Conservation (phyloP, 176 grass and related monocot genomes). For the Triticum monococcum region DNA sequence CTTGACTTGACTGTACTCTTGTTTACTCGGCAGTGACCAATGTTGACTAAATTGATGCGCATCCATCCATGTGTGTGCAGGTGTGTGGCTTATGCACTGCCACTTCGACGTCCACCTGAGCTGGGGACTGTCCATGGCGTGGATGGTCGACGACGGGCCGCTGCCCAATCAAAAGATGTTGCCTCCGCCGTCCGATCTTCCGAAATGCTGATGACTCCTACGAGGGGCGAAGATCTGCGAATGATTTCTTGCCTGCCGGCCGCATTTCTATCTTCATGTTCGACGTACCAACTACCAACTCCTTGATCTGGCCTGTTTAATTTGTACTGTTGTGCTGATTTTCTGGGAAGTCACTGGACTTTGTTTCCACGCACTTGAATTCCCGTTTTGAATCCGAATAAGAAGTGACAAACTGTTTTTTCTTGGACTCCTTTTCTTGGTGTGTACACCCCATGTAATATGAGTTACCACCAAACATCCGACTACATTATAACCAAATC, state of each 20-base stretch:
- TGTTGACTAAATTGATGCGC: not conserved
- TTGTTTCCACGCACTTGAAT: not conserved
- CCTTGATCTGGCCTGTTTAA: not conserved
- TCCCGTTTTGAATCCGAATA: constrained; percentile 40
- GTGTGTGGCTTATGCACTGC: constrained; percentile 76
- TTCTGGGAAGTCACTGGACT: constrained; percentile 8
- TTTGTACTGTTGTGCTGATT: constrained; percentile 36
- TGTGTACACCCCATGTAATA: not conserved
- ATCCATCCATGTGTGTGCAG: not conserved
- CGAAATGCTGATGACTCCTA: constrained; percentile 41
- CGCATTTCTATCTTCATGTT: constrained; percentile 13
- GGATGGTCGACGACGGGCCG: constrained; percentile 63
- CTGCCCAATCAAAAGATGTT: constrained; percentile 52
- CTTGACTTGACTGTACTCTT: not conserved
- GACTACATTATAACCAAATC: no score
- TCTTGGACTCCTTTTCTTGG: not conserved
- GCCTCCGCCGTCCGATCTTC: constrained; percentile 68
- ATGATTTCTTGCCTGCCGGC: constrained; percentile 20
- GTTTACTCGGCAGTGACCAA: not conserved
- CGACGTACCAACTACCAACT: not conserved
- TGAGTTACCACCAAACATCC: no score
- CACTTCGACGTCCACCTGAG: constrained; percentile 76
- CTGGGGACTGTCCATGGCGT: constrained; percentile 75
- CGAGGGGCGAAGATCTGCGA: not conserved
- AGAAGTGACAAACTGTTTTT: constrained; percentile 6